Base-by-base conservation (phyloP, 139 green algal genomes). In the Micromonas commoda region DNA sequence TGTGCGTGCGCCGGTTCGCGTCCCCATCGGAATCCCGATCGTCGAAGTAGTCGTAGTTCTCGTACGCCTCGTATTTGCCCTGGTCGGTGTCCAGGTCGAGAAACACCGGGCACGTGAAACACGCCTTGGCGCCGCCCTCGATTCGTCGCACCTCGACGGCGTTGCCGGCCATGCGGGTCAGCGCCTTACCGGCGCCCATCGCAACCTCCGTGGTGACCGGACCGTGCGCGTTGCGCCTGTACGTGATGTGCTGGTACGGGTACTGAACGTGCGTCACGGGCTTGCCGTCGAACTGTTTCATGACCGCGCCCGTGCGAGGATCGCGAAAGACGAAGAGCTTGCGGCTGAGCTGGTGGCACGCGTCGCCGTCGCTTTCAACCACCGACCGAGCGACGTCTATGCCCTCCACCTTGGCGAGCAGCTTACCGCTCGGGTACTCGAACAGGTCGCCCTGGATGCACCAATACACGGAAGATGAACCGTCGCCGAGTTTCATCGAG, bases 251-350 rank as follows among this genome's bases (percentile, higher is more conserved):
- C 33, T 75, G 67, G 67, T 75, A 75, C 23, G 67, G 32, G 67
- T 75, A 39, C 33, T 54, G 33, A 16, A 75, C 54, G 9, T 19
- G 67, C 32, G n/a, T 20, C 9, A 75, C 67, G 9, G 67, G 6
- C 6, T 6, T 5, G 33, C 33, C 67, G 26, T 75, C 23, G 67
- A 29, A 54, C 67, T 16, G 67, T 13, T 6, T 75, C 9, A 75
- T 34, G 29, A 75, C 67, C 33, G 33, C 67, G 32, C 20, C 5
- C 32, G 32, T 75, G 26, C 20, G 20, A 19, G 32, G 32, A 28
- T 75, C 67, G 32, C 67, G 67, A 39, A 53, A 75, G 9, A 75
- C 23, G 67, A 75, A 75, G 5, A 75, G 9, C 67, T 75, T 75
- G 13, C 67, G 67, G 4, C 20, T 29, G 32, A 75, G 67, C 67